Evolutionary conservation across 129 eudicot species (phyloP).

Genomic region (Solidago caesia): DNA sequence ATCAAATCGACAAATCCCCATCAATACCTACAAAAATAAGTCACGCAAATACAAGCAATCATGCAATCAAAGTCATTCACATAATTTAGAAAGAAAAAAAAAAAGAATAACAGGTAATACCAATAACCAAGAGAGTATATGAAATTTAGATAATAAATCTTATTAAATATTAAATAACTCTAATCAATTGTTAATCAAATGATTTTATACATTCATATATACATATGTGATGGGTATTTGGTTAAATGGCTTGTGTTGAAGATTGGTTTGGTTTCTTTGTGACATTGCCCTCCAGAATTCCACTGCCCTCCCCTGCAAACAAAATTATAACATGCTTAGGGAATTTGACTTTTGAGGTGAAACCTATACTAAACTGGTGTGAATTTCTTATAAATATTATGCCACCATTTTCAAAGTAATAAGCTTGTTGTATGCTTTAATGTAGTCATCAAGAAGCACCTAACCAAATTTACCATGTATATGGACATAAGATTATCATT

Average conservation of each 20-base stretch:
- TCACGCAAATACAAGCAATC: too few relatives aligned
- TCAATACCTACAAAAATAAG: too few relatives aligned
- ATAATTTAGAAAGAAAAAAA: too few relatives aligned
- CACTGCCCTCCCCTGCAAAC: conserved; percentile 84
- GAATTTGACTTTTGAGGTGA: conserved; percentile 1
- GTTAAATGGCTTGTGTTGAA: conserved; percentile 48
- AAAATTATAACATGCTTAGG: conserved; percentile 10
- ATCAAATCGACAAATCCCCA: too few relatives aligned
- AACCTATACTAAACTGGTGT: background rate
- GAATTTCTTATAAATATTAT: background rate
- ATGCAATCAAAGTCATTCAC: too few relatives aligned
- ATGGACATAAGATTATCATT: background rate
- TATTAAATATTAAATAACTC: too few relatives aligned
- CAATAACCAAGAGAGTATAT: too few relatives aligned
- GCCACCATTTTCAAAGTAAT: conserved; percentile 2
- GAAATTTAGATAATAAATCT: too few relatives aligned
- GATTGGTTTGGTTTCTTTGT: conserved; percentile 81
- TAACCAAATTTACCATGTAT: background rate
- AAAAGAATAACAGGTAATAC: too few relatives aligned
- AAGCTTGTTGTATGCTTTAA: background rate
- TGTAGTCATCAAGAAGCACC: background rate
- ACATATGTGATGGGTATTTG: conserved; percentile 68
- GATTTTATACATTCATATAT: too few relatives aligned
- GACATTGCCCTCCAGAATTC: conserved; percentile 97
- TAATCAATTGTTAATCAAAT: too few relatives aligned